A percentile compares a stretch with the other conserved stretches of the same genome.
phyloP scores from a whole-genome alignment of 1,284 basidiomycete species.

The Heliocybe sulcata region DNA sequence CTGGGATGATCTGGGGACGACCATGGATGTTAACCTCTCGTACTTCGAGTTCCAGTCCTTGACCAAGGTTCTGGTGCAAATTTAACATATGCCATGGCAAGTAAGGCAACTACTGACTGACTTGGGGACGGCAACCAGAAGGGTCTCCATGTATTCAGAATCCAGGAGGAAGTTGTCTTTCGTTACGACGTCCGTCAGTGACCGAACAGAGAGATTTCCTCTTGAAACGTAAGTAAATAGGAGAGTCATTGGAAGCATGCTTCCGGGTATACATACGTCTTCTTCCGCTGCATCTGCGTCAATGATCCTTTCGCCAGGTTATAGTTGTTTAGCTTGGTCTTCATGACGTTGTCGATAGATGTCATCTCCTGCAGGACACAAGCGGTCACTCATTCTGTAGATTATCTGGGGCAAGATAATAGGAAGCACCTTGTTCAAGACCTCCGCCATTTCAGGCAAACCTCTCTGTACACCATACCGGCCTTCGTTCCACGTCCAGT shows the following conservation, averaged over 20 bases:
- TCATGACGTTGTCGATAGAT: conserved; percentile 86
- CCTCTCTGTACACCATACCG: conserved; percentile 80
- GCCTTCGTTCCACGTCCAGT: conserved; percentile 87
- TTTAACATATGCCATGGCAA: conserved; percentile 2
- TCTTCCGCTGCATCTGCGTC: conserved; percentile 92
- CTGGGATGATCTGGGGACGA: conserved; percentile 91
- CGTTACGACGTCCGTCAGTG: conserved; percentile 81
- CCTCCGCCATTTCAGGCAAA: conserved; percentile 76
- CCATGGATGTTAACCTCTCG: conserved; percentile 84
- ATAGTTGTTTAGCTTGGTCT: conserved; percentile 87
- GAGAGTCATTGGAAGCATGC: background rate
- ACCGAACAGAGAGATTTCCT: conserved; percentile 89
- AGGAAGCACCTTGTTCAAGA: conserved; percentile 71
- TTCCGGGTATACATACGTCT: conserved; percentile 52
- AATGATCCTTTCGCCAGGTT: conserved; percentile 92
- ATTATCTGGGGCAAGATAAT: conserved; percentile 4
- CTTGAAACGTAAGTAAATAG: conserved; percentile 31
- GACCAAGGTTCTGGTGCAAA: conserved; percentile 54
- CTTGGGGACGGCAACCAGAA: conserved; percentile 94
- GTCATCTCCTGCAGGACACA: conserved; percentile 64
- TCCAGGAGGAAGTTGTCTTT: conserved; percentile 79
- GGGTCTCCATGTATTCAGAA: conserved; percentile 92
- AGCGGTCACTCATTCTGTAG: background rate
- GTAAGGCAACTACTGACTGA: conserved; percentile 28
- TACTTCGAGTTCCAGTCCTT: conserved; percentile 92